Evolutionary conservation across 768 basidiomycete species (phyloP).

Genomic region (Neoboletus magnificus): DNA sequence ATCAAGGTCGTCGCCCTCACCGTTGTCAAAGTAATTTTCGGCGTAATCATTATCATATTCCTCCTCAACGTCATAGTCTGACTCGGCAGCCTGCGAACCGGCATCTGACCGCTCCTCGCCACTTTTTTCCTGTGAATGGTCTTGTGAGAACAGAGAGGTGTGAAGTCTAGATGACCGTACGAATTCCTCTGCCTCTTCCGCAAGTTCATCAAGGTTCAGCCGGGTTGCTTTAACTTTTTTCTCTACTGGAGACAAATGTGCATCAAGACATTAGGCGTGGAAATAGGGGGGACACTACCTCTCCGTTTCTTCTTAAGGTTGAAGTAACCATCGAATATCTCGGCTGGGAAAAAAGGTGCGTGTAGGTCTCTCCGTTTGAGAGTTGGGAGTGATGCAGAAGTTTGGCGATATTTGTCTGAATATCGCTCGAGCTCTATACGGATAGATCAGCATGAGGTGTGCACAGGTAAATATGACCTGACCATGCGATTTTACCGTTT

Average conservation of each 20-base stretch:
- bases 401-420: slow-evolving; percentile 79
- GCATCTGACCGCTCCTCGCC: slow-evolving; percentile 65
- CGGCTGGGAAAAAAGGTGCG: slow-evolving; percentile 72
- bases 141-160: background rate
- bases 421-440: slow-evolving; percentile 69
- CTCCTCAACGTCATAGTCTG: slow-evolving; percentile 85
- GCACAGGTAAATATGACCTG: slow-evolving; percentile 3
- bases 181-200: slow-evolving; percentile 60
- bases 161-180: slow-evolving; percentile 27
- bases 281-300: slow-evolving; percentile 22
- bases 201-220: slow-evolving; percentile 66
- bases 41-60: slow-evolving; percentile 92
- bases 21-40: slow-evolving; percentile 89
- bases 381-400: slow-evolving; percentile 54
- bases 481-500: slow-evolving; percentile 65
- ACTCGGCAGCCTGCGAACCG: slow-evolving; percentile 61
- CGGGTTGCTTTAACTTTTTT: slow-evolving; percentile 39
- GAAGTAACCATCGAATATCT: slow-evolving; percentile 77
- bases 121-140: slow-evolving; percentile 55
- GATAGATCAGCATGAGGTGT: background rate
- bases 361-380: slow-evolving; percentile 71
- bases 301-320: slow-evolving; percentile 67
- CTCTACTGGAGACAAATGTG: slow-evolving; percentile 12
- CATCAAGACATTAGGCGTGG: background rate
- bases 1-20: slow-evolving; percentile 78